These are phyloP conservation scores for Solanum sejunctum DNA, from an alignment of 257 asterid species.

Conservation along the genomic window DNA sequence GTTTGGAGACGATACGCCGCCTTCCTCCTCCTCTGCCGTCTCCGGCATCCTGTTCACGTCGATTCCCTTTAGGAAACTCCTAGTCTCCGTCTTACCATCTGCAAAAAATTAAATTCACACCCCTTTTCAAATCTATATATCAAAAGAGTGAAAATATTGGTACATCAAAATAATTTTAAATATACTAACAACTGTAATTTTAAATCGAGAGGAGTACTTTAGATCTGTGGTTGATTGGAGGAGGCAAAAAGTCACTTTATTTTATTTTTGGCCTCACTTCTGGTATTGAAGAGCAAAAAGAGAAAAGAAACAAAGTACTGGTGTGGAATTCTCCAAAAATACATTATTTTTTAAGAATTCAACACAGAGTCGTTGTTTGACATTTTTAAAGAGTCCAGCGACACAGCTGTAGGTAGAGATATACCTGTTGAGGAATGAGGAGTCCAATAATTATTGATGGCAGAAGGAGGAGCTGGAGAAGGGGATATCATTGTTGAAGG, in stretches of 20 bases:
- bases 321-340: too few species aligned
- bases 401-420: too few species aligned
- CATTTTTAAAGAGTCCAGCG: too few species aligned
- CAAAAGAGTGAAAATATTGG: neutral
- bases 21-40: constrained; percentile 39
- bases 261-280: neutral
- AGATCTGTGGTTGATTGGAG: neutral
- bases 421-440: constrained; percentile 25
- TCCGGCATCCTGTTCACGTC: constrained; percentile 62
- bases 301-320: too few species aligned
- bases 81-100: constrained; percentile 36
- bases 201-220: too few species aligned
- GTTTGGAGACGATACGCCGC: constrained; percentile 69
- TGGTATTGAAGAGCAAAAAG: neutral
- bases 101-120: neutral
- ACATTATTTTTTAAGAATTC: too few species aligned
- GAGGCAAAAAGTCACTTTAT: neutral
- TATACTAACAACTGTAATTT: too few species aligned
- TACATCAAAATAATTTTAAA: too few species aligned
- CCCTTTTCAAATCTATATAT: too few species aligned
- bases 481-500: constrained; percentile 3
- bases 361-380: too few species aligned
- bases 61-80: constrained; percentile 47
- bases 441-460: constrained; percentile 25
- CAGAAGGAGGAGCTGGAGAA: neutral